Evolutionary conservation across 345 rosid genomes (phyloP), one percentile per base, ranked within the genome.

Genomic region (Salix suchowensis): DNA sequence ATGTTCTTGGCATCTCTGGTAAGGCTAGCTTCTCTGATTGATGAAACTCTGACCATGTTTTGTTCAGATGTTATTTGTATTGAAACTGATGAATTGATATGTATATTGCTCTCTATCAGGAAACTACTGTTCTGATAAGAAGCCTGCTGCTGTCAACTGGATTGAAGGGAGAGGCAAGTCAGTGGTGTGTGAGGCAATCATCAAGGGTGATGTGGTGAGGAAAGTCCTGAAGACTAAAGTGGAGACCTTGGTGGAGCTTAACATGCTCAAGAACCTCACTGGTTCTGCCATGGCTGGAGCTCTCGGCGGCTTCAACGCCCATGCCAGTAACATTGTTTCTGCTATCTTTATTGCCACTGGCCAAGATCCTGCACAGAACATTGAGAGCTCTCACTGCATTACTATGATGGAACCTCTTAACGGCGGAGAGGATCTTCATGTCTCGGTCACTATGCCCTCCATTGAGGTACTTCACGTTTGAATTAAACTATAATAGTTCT

Each of bases 241-340:
- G 14, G 70, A 61, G 34, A 42, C 84, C 15, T 70, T 85, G 69
- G 86, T 80, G 26, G 88, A 85, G 84, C 88, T 85, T 52, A 85
- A 85, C 68, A 76, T 80, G 88, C 84, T 83, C 64, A 85, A 85
- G 86, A 85, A 85, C 74, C 84, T 85, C 13, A 72, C 86, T 15
- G 88, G 88, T 50, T 85, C 88, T 4, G 88, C 88, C 34, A 64
- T 85, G 86, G 88, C 88, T 4, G 88, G 86, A 54, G 88, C 88
- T 39, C 79, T 85, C 12, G 88, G 88, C 4, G 88, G 88, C n/a
- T 85, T 85, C 74, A 85, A 85, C 73, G 88, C 88, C 64, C 88
- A 85, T 11, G 88, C 88, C 23, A 71, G 86, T 62, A 85, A 85
- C 77, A 83, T 85, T 16, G 84, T 85, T 19, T 11, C 79, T 8